Base-by-base conservation (phyloP, 257 asterid genomes). In the Fraxinus cuspidata region DNA sequence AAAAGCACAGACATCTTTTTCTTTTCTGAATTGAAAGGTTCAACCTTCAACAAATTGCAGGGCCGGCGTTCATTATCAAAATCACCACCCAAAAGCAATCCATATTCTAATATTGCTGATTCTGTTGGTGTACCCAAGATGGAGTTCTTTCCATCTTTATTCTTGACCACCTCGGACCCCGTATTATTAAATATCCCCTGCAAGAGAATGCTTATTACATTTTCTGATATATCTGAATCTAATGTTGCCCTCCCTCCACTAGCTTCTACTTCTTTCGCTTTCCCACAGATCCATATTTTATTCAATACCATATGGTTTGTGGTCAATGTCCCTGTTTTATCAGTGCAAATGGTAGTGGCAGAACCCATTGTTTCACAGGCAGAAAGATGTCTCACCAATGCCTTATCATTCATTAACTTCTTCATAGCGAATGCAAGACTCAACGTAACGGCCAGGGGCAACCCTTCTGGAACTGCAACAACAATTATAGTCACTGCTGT, bases 341-440 rank as follows among this genome's bases (percentile, higher is more conserved):
- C 99, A 0, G 99, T 93, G 86, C 98, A 95, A 82, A 95, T 95
- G 85, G 89, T 83, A 69, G 97, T 89, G 40, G 97, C 99, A 69
- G 99, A 96, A 71, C 99, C 99, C 99, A 96, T 96, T 9, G 99
- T 96, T 86, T 96, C 99, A 83, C 99, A 96, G 51, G 99, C 98
- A 29, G 99, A 90, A 27, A 96, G 88, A 87, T 89, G 93, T 60
- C 98, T 93, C 72, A 93, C 98, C 70, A 96, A 86, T 63, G 98
- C 99, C 84, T 87, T 95, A 67, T 90, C 87, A 23, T 86, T 83
- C 99, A 95, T 93, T 70, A 95, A 78, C 80, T 91, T 86, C 86
- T 89, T 90, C 98, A 93, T 93, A 32, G 98, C 99, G 79, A 90
- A 95, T 63, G 98, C 97, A 76, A 95, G 99, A 80, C 99, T 93